A percentile compares a stretch with the other conserved stretches of the same genome.
Conservation (phyloP, 2,329 filamentous ascomycete genomes). For the Gremmenia infestans region DNA sequence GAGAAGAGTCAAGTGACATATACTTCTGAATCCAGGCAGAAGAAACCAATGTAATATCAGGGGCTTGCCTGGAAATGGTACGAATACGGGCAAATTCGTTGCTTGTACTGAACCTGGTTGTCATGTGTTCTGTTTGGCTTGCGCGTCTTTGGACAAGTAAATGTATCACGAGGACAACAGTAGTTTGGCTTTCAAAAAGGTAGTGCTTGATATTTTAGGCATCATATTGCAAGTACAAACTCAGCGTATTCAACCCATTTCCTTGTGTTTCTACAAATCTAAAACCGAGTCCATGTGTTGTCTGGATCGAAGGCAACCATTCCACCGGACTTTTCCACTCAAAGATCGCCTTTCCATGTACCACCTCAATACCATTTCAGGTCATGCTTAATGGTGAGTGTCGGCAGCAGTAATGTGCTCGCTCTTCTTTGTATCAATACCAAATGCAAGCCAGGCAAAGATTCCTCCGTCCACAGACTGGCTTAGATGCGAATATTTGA, state of each 20-base stretch:
- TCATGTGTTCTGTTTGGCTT: not conserved
- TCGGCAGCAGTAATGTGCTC: not conserved
- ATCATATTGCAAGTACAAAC: not conserved
- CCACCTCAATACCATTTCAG: not conserved
- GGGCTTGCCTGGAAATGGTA: not conserved
- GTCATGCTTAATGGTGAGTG: not conserved
- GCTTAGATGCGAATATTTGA: constrained; percentile 54
- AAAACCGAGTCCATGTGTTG: not conserved
- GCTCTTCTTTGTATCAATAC: constrained; percentile 30
- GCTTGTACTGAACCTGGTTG: not conserved
- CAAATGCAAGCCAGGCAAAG: constrained; percentile 51
- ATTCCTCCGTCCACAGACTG: constrained; percentile 45
- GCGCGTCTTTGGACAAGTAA: not conserved
- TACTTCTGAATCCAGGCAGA: not conserved
- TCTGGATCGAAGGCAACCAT: not conserved
- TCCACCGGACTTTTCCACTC: not conserved
- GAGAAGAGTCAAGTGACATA: not conserved
- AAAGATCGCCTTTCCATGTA: too few relatives aligned
- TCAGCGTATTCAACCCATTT: not conserved
- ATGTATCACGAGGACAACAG: not conserved
- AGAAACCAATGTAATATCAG: not conserved
- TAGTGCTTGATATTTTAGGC: not conserved
- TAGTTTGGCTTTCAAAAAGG: not conserved
- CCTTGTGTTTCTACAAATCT: not conserved
- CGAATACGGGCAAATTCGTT: not conserved